Evolutionary conservation across 225 moss, liverwort and hornwort species (phyloP).

Genomic region (Lunularia cruciata): DNA sequence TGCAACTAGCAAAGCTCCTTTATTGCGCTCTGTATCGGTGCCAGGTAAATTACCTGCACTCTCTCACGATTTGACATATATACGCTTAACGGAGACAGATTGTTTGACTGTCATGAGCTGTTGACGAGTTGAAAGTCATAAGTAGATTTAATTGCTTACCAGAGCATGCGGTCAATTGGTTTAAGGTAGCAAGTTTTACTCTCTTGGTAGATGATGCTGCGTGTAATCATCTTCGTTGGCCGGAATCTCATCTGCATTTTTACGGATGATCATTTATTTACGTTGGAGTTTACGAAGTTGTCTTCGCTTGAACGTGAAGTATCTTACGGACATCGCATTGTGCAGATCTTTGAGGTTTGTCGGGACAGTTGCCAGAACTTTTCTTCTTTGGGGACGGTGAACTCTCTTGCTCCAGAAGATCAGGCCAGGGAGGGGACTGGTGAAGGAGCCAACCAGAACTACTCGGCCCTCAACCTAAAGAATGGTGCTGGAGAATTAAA

Average conservation of each 20-base stretch:
- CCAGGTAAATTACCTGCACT: constrained; percentile 45
- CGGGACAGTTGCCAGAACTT: constrained; percentile 68
- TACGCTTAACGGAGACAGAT: not conserved
- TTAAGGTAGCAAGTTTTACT: no score
- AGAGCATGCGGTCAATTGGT: no score
- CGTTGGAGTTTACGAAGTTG: no score
- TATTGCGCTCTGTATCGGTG: constrained; percentile 82
- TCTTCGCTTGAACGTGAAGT: no score
- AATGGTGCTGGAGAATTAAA: constrained; percentile 12
- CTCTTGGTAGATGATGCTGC: no score
- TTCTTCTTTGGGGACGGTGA: not conserved
- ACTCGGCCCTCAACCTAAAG: constrained; percentile 31
- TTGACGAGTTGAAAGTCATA: no score
- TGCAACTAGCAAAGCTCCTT: constrained; percentile 89
- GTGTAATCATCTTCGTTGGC: not conserved
- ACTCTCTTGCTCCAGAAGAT: constrained; percentile 21
- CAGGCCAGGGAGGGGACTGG: constrained; percentile 2
- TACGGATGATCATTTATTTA: no score
- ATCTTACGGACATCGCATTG: not conserved
- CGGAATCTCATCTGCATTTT: not conserved
- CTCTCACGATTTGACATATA: not conserved
- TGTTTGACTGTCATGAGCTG: not conserved
- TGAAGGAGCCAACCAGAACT: constrained; percentile 3
- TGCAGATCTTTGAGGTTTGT: constrained; percentile 84
- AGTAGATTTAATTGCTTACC: no score